Evolutionary conservation across 2,329 filamentous ascomycete species (phyloP).

Genomic region (Juglanconis oblonga): DNA sequence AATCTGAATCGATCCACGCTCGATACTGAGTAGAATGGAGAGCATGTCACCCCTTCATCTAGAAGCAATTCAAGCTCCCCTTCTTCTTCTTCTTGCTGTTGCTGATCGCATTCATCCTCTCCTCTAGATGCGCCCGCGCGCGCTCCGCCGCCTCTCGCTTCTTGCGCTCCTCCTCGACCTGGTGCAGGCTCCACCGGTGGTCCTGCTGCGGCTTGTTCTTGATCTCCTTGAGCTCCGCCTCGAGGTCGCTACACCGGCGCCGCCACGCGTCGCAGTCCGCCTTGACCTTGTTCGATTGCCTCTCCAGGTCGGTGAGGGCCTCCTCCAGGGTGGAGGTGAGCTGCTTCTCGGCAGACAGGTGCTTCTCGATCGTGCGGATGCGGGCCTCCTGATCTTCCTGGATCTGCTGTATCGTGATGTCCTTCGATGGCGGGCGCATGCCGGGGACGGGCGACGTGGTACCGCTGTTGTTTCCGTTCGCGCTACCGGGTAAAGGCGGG

Average conservation of each 20-base stretch:
- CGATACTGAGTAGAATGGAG: too few relatives aligned
- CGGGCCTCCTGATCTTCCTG: constrained; percentile 94
- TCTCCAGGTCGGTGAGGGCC: constrained; percentile 89
- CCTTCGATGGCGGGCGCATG: constrained; percentile 77
- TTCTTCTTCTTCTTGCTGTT: constrained; percentile 85
- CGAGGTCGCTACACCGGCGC: constrained; percentile 75
- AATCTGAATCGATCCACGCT: too few relatives aligned
- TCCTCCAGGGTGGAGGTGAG: constrained; percentile 94
- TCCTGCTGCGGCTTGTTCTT: constrained; percentile 54
- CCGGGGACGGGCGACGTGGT: constrained; percentile 49
- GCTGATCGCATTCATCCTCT: constrained; percentile 89
- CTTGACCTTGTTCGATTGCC: constrained; percentile 88
- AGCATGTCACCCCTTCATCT: constrained; percentile 30
- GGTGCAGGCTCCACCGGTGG: constrained; percentile 71
- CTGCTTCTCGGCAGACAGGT: constrained; percentile 92
- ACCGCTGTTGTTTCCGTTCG: constrained; percentile 27
- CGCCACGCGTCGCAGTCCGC: constrained; percentile 86
- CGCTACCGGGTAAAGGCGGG: constrained; percentile 73
- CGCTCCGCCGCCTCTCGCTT: constrained; percentile 88
- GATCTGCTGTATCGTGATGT: constrained; percentile 71
- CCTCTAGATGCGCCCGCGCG: constrained; percentile 84
- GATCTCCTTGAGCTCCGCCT: constrained; percentile 67
- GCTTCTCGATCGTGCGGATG: constrained; percentile 94
- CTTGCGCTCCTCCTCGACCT: constrained; percentile 93
- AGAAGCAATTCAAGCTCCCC: constrained; percentile 96